Evolutionary conservation across 495 filamentous ascomycete species (phyloP).

Genomic region (Penicillium robsamsonii): DNA sequence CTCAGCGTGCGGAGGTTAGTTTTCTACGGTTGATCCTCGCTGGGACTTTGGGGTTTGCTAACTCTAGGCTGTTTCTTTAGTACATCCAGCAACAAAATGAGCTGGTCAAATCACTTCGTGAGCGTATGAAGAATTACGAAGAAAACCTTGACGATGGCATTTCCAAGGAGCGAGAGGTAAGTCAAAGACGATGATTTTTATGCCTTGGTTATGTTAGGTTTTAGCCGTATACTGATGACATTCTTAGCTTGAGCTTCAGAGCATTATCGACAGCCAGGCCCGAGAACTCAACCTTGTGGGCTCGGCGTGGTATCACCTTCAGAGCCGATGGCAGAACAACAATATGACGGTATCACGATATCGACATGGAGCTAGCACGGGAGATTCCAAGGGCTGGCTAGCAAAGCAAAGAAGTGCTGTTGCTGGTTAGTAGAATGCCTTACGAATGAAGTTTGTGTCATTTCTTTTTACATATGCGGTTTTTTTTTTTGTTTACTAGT

Average conservation of each 20-base stretch:
- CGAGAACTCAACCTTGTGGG: constrained; percentile 82
- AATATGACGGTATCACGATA: constrained; percentile 62
- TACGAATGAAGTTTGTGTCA: neutral
- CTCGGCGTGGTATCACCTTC: constrained; percentile 90
- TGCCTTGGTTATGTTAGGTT: constrained; percentile 2
- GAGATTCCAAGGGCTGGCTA: constrained; percentile 85
- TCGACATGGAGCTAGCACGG: constrained; percentile 55
- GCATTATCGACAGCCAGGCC: constrained; percentile 64
- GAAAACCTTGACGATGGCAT: constrained; percentile 44
- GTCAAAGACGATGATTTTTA: constrained; percentile 8
- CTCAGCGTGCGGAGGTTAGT: constrained; percentile 50
- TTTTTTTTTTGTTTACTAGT: neutral
- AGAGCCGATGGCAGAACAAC: constrained; percentile 81
- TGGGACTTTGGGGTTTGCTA: constrained; percentile 9
- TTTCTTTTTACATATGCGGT: neutral
- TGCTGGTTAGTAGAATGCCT: constrained; percentile 38
- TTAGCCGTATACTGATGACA: constrained; percentile 17
- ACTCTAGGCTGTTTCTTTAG: constrained; percentile 30
- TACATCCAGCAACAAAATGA: constrained; percentile 61
- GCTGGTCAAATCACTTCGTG: constrained; percentile 57
- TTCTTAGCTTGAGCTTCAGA: constrained; percentile 53
- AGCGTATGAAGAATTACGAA: constrained; percentile 52
- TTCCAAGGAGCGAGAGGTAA: constrained; percentile 50
- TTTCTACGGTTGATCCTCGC: neutral
- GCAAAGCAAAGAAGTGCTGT: constrained; percentile 81